These are phyloP conservation scores for Kazachstania bromeliacearum DNA, from an alignment of 805 yeast genomes.

Conservation along the genomic window DNA sequence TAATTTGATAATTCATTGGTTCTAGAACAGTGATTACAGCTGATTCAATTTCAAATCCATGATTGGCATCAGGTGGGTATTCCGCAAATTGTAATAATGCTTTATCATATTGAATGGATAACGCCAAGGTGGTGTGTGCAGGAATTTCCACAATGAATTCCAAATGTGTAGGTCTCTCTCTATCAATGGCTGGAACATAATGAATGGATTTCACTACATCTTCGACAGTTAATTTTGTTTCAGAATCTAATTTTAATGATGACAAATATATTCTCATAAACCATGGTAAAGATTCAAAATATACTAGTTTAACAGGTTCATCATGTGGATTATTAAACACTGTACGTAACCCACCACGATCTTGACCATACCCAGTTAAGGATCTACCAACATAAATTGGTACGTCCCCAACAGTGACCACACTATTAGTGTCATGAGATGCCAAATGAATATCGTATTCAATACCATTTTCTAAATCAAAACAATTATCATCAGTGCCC, in stretches of 20 bases:
- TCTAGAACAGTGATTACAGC: slow-evolving; percentile 60
- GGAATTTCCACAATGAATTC: slow-evolving; percentile 64
- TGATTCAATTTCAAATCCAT: slow-evolving; percentile 91
- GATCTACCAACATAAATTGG: slow-evolving; percentile 76
- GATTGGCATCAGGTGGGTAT: slow-evolving; percentile 99
- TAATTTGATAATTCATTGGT: slow-evolving; percentile 38
- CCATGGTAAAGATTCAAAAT: slow-evolving; percentile 88
- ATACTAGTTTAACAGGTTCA: slow-evolving; percentile 41
- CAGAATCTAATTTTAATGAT: slow-evolving; percentile 38
- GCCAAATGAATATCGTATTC: slow-evolving; percentile 25
- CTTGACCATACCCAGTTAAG: slow-evolving; percentile 85
- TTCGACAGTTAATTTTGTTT: slow-evolving; percentile 15
- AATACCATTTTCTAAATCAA: slow-evolving; percentile 23
- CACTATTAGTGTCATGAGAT: slow-evolving; percentile 38
- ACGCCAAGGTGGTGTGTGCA: slow-evolving; percentile 45
- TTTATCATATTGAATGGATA: slow-evolving; percentile 79
- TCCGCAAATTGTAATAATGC: slow-evolving; percentile 76
- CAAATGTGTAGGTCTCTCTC: slow-evolving; percentile 72
- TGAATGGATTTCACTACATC: slow-evolving; percentile 41
- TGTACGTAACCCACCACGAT: slow-evolving; percentile 78
- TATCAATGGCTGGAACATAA: slow-evolving; percentile 71
- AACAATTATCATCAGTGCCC: slow-evolving; percentile 31
- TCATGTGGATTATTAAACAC: slow-evolving; percentile 61
- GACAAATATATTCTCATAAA: slow-evolving; percentile 76
- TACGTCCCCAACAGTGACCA: slow-evolving; percentile 36